These are phyloP conservation scores for Astrothelium macrocarpum DNA, from an alignment of 495 filamentous ascomycete genomes.

Conservation along the genomic window DNA sequence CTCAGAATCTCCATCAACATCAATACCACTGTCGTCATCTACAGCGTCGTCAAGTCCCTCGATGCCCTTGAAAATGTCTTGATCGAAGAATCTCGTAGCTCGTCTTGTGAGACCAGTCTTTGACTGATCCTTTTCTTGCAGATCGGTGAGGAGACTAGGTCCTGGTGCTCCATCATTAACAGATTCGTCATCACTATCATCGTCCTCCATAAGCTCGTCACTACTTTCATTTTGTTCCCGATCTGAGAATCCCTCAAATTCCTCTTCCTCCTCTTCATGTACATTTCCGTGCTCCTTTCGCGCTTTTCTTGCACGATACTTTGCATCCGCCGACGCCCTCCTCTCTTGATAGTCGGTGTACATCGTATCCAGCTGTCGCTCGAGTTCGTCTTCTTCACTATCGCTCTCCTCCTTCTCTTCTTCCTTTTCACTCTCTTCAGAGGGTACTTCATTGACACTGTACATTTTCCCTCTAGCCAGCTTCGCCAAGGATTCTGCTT, in stretches of 20 bases:
- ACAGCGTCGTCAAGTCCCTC: constrained; percentile 46
- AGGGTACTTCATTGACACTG: constrained; percentile 40
- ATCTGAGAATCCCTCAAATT: constrained; percentile 80
- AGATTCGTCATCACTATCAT: constrained; percentile 45
- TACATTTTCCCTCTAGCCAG: constrained; percentile 72
- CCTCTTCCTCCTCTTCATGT: constrained; percentile 80
- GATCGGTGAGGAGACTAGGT: constrained; percentile 39
- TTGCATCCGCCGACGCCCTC: constrained; percentile 68
- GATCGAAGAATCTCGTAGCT: constrained; percentile 82
- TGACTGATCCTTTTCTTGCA: constrained; percentile 39
- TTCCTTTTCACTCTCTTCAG: constrained; percentile 46
- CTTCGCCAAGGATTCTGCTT: constrained; percentile 55
- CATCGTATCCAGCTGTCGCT: constrained; percentile 72
- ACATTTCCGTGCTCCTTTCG: constrained; percentile 73
- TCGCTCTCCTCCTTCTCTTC: constrained; percentile 56
- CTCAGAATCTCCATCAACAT: constrained; percentile 32
- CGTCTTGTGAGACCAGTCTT: constrained; percentile 61
- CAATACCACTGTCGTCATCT: constrained; percentile 44
- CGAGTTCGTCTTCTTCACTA: constrained; percentile 70
- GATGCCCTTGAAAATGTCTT: constrained; percentile 86
- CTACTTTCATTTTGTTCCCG: constrained; percentile 24
- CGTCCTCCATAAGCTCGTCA: constrained; percentile 32
- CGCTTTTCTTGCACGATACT: constrained; percentile 78
- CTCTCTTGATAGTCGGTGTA: constrained; percentile 80
- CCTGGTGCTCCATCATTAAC: constrained; percentile 40